phyloP scores from a whole-genome alignment of 805 yeast species.

The Scheffersomyces stipitis region DNA sequence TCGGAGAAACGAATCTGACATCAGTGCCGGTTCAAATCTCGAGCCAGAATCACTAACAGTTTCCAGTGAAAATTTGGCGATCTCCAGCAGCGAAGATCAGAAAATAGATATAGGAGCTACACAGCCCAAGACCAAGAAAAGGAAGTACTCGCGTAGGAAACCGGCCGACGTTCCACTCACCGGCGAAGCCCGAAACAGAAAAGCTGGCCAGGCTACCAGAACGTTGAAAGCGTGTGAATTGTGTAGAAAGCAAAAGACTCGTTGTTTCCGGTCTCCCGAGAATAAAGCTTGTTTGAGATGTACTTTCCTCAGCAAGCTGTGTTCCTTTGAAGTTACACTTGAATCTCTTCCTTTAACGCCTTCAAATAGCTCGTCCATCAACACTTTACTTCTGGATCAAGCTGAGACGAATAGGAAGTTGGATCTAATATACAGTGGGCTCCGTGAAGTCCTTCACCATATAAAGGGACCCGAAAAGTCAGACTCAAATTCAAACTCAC shows the following conservation, averaged over 20 bases:
- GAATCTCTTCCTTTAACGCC: background rate
- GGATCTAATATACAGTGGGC: constrained; percentile 33
- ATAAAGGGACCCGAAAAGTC: constrained; percentile 15
- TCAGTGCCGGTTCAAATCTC: no score
- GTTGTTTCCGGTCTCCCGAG: constrained; percentile 57
- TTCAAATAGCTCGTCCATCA: background rate
- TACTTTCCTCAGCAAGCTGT: constrained; percentile 47
- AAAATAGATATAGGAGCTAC: no score
- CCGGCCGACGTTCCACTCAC: background rate
- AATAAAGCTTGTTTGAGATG: constrained; percentile 59
- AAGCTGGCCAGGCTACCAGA: constrained; percentile 29
- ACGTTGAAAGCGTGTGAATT: constrained; percentile 54
- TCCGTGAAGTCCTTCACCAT: constrained; percentile 31
- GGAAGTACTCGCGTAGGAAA: constrained; percentile 1
- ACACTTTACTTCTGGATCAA: background rate
- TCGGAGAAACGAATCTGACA: no score
- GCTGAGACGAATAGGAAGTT: constrained; percentile 18
- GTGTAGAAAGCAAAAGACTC: constrained; percentile 58
- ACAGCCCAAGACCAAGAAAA: background rate
- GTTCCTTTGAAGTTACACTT: constrained; percentile 45
- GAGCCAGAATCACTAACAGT: no score
- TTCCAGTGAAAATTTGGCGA: no score
- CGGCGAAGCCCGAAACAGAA: constrained; percentile 5
- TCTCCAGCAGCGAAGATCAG: no score
- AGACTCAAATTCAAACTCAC: constrained; percentile 3